These are phyloP conservation scores for Neonectria punicea DNA, from an alignment of 2,329 filamentous ascomycete species.

Conservation along the genomic window DNA sequence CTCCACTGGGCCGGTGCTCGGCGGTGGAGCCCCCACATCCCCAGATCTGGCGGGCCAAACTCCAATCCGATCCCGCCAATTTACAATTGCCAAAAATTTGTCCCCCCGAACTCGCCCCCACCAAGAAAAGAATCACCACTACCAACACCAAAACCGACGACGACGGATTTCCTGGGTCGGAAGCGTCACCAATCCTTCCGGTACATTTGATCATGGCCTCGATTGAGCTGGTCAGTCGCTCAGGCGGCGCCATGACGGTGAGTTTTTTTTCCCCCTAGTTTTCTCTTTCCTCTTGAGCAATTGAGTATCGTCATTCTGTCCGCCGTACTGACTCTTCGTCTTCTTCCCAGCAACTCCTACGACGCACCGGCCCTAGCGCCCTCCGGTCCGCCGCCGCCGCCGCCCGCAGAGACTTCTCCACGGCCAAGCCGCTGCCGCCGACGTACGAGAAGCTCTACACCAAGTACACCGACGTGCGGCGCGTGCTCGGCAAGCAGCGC, in stretches of 20 bases:
- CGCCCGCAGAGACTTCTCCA: conserved; percentile 54
- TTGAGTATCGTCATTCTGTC: neutral
- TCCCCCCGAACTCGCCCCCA: conserved; percentile 45
- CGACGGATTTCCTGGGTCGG: neutral
- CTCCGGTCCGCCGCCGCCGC: conserved; percentile 38
- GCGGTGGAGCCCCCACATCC: conserved; percentile 38
- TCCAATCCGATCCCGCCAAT: conserved; percentile 51
- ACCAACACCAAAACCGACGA: conserved; percentile 13
- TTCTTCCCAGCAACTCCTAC: conserved; percentile 51
- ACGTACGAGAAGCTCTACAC: conserved; percentile 85
- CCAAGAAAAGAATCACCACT: conserved; percentile 28
- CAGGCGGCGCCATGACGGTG: conserved; percentile 60
- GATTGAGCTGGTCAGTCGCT: conserved; percentile 61
- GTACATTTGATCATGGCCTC: conserved; percentile 55
- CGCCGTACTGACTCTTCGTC: conserved; percentile 18
- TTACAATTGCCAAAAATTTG: conserved; percentile 48
- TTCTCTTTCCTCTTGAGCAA: neutral
- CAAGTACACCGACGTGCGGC: conserved; percentile 79
- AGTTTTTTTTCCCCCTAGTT: conserved; percentile 12
- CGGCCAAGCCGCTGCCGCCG: conserved; percentile 62
- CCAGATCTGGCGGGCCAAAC: conserved; percentile 36
- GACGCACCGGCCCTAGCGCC: conserved; percentile 48
- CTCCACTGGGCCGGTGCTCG: conserved; percentile 34
- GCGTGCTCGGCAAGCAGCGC: conserved; percentile 72
- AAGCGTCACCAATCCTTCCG: conserved; percentile 21